Evolutionary conservation across 148 eudicot species (phyloP).

Genomic region (Diospyros lotus): DNA sequence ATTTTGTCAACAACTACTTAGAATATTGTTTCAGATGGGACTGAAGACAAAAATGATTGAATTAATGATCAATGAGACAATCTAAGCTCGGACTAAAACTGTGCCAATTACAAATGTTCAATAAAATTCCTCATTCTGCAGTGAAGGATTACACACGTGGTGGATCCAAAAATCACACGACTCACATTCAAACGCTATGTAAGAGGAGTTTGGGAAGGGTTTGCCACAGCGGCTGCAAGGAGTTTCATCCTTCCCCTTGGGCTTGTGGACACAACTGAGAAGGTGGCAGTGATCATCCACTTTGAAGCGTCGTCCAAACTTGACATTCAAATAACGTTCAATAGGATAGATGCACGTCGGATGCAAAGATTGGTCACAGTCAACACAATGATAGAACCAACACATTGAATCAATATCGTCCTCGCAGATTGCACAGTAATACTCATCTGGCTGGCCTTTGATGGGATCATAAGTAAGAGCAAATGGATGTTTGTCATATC

Average conservation of each 20-base stretch:
- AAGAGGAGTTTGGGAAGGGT: too few relatives aligned
- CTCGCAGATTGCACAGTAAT: constrained; percentile 8
- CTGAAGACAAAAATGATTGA: too few relatives aligned
- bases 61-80: too few relatives aligned
- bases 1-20: too few relatives aligned
- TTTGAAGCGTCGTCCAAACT: not conserved
- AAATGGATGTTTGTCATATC: not conserved
- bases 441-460: not conserved
- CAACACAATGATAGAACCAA: constrained; percentile 2
- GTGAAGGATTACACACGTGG: not conserved
- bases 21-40: too few relatives aligned
- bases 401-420: not conserved
- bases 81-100: too few relatives aligned
- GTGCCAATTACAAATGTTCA: too few relatives aligned
- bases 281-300: not conserved
- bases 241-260: not conserved
- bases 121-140: too few relatives aligned
- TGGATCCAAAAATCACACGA: not conserved
- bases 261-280: not conserved
- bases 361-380: not conserved
- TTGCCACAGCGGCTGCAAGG: not conserved
- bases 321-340: not conserved
- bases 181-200: not conserved
- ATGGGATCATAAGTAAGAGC: not conserved
- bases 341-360: not conserved